Evolutionary conservation across 148 eudicot species (phyloP).

Genomic region (Simmondsia chinensis): DNA sequence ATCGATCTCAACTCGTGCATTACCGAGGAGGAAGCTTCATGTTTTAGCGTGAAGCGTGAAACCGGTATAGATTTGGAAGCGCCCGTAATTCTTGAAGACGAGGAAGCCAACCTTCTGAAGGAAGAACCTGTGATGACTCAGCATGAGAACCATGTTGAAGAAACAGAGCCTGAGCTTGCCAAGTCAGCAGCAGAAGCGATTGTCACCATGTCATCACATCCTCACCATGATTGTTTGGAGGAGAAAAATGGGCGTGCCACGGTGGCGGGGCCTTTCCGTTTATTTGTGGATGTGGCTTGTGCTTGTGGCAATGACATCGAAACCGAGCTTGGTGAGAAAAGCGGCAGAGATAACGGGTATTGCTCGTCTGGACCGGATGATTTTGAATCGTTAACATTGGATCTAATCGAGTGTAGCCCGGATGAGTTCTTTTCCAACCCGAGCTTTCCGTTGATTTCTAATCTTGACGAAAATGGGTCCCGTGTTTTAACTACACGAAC

Average conservation of each 20-base stretch:
- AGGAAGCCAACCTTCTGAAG: slow-evolving; percentile 5
- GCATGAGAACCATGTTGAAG: slow-evolving; percentile 6
- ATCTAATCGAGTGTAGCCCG: slow-evolving; percentile 34
- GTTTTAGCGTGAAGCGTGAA: slow-evolving; percentile 18
- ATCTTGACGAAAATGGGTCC: slow-evolving; percentile 32
- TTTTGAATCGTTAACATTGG: slow-evolving; percentile 61
- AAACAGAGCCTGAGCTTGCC: slow-evolving; percentile 26
- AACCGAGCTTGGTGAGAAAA: slow-evolving; percentile 6
- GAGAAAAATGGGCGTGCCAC: slow-evolving; percentile 24
- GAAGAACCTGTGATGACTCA: slow-evolving; percentile 18
- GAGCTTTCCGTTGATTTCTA: slow-evolving; percentile 34
- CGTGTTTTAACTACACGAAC: slow-evolving; percentile 29
- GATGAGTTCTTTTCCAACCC: slow-evolving; percentile 81
- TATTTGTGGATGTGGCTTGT: slow-evolving; percentile 49
- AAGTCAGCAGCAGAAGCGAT: slow-evolving; percentile 62
- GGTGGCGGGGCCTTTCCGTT: slow-evolving; percentile 28
- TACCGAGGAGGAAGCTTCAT: slow-evolving; percentile 46
- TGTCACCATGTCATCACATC: slow-evolving; percentile 52
- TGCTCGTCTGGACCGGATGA: slow-evolving; percentile 33
- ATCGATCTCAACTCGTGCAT: slow-evolving; percentile 73
- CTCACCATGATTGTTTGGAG: no score
- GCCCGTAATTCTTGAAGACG: slow-evolving; percentile 13
- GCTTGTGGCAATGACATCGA: slow-evolving; percentile 19
- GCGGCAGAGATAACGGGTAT: neutral
- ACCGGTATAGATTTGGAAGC: slow-evolving; percentile 33